Percentiles rank a stretch among this genome's conserved stretches.
These are phyloP conservation scores for Monosporascus sp. DNA, from an alignment of 2,329 filamentous ascomycete genomes.

Conservation along the genomic window DNA sequence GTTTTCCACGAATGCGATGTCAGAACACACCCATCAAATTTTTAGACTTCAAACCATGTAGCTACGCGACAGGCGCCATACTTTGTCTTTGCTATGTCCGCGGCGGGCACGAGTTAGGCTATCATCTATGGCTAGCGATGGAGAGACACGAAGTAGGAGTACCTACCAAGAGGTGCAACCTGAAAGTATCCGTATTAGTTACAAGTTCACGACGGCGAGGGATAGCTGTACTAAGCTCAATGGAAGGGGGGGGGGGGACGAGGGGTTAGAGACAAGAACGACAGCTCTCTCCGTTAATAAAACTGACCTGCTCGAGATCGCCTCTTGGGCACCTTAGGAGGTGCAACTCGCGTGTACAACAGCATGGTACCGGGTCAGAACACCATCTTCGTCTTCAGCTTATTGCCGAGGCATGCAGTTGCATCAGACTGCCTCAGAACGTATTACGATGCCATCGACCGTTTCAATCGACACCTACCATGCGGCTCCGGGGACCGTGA, in stretches of 20 bases:
- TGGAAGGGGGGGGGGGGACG: background rate
- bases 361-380: conserved; percentile 39
- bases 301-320: conserved; percentile 55
- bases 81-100: conserved; percentile 47
- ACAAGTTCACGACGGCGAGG: conserved; percentile 1
- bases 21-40: conserved; percentile 5
- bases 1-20: conserved; percentile 4
- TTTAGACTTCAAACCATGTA: background rate
- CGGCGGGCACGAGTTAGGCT: conserved; percentile 15
- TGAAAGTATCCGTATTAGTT: conserved; percentile 27
- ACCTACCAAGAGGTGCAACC: conserved; percentile 51
- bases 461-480: background rate
- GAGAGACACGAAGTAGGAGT: conserved; percentile 2
- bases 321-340: conserved; percentile 54
- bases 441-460: background rate
- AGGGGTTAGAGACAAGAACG: background rate
- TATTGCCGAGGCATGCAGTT: background rate
- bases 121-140: conserved; percentile 2
- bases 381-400: conserved; percentile 9
- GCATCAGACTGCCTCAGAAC: background rate
- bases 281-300: background rate
- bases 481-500: background rate
- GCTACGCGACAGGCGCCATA: conserved; percentile 24
- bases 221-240: background rate
- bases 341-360: conserved; percentile 52